Evolutionary conservation across 1,284 basidiomycete genomes (phyloP).

Genomic region (Neolentinus lepideus): DNA sequence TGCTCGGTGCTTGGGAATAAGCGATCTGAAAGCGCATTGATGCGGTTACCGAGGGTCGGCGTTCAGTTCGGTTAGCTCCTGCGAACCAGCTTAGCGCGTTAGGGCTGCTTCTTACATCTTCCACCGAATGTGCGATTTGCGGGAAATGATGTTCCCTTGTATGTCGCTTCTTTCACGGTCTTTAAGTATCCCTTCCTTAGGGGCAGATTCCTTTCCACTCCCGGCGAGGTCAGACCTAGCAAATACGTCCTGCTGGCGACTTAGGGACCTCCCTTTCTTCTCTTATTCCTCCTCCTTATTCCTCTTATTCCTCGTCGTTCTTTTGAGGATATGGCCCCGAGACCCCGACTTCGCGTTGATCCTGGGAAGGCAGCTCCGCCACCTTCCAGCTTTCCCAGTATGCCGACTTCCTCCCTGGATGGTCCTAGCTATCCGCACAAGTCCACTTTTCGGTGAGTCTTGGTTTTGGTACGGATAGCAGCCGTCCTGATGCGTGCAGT

Average conservation of each 20-base stretch:
- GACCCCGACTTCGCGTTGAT: constrained; percentile 15
- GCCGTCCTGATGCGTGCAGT: background rate
- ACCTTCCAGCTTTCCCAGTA: constrained; percentile 8
- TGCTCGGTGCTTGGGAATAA: too few species aligned
- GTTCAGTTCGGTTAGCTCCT: background rate
- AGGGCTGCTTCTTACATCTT: background rate
- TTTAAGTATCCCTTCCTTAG: background rate
- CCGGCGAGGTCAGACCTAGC: background rate
- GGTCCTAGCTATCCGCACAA: constrained; percentile 17
- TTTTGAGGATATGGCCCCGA: constrained; percentile 6
- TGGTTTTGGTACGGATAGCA: background rate
- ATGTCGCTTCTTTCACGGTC: background rate
- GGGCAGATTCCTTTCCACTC: background rate
- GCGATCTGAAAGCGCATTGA: background rate
- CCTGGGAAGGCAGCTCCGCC: constrained; percentile 1
- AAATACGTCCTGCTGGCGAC: background rate
- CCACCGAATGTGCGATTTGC: background rate
- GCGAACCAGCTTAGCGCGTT: background rate
- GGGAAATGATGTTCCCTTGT: background rate
- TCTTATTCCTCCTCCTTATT: background rate
- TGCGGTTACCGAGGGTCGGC: background rate
- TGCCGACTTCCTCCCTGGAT: constrained; percentile 2
- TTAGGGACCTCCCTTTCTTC: background rate
- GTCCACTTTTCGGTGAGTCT: constrained; percentile 24
- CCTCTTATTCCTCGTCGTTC: background rate